These are phyloP conservation scores for Trichophyton mentagrophytes DNA, from an alignment of 2,329 filamentous ascomycete species.

Conservation along the genomic window DNA sequence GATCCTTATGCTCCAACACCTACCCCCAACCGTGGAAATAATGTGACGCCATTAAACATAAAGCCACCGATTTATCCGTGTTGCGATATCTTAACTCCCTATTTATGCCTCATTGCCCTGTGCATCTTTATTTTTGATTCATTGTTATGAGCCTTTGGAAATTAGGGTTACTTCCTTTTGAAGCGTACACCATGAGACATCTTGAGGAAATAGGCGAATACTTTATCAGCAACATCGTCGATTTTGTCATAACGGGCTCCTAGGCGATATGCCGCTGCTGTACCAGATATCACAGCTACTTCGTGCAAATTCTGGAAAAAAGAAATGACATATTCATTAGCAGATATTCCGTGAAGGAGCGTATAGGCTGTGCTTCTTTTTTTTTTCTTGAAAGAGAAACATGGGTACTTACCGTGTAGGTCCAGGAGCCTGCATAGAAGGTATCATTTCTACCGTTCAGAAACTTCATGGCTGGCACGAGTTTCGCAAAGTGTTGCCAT, in stretches of 20 bases:
- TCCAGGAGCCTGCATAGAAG: slow-evolving; percentile 54
- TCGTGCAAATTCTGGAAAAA: slow-evolving; percentile 45
- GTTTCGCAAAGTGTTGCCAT: slow-evolving; percentile 48
- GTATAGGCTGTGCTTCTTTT: too few relatives aligned
- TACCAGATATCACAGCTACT: slow-evolving; percentile 56
- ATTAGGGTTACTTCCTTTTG: background rate
- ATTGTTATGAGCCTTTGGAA: background rate
- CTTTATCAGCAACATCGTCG: slow-evolving; percentile 21
- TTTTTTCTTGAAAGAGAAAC: background rate
- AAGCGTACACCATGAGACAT: slow-evolving; percentile 10
- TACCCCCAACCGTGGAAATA: background rate
- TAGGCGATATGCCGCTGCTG: slow-evolving; percentile 56
- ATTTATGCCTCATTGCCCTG: background rate
- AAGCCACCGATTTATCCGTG: background rate
- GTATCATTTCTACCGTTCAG: slow-evolving; percentile 54
- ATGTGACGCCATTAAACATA: background rate
- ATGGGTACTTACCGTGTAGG: slow-evolving; percentile 45
- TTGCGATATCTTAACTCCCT: background rate
- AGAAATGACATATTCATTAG: background rate
- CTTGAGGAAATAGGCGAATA: slow-evolving; percentile 23
- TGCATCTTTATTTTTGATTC: background rate
- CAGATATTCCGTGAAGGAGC: background rate
- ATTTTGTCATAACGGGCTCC: slow-evolving; percentile 47
- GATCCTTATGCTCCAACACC: background rate
- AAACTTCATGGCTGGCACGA: slow-evolving; percentile 60